phyloP scores from a whole-genome alignment of 2,329 filamentous ascomycete species.

The Colletotrichum abscissum region DNA sequence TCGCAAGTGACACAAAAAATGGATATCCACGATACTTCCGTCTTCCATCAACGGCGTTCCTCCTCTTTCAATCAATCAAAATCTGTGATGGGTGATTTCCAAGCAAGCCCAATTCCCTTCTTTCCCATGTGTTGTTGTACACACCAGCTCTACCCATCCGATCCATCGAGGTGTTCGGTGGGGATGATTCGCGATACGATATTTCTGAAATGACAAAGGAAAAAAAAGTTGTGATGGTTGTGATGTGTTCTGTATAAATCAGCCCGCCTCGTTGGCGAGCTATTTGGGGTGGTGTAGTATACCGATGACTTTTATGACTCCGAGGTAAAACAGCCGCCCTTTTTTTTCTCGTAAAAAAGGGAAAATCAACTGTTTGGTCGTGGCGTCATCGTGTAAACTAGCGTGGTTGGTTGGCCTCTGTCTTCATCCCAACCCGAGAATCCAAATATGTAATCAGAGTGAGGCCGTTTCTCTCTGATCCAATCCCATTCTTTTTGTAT shows the following conservation, averaged over 20 bases:
- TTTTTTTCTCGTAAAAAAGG: not conserved
- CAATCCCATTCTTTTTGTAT: slow-evolving; percentile 31
- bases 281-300: not conserved
- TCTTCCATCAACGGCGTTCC: slow-evolving; percentile 5
- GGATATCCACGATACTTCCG: slow-evolving; percentile 21
- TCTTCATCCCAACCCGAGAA: slow-evolving; percentile 31
- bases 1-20: not conserved
- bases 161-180: not conserved
- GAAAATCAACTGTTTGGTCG: not conserved
- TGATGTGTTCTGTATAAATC: not conserved
- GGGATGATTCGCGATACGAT: not conserved
- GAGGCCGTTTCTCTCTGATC: slow-evolving; percentile 32
- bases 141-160: slow-evolving; percentile 11
- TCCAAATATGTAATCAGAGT: slow-evolving; percentile 19
- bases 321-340: slow-evolving; percentile 13
- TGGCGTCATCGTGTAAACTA: slow-evolving; percentile 20
- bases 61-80: not conserved
- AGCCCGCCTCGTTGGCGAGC: not conserved
- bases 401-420: slow-evolving; percentile 28
- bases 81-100: not conserved
- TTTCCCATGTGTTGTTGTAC: not conserved
- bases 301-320: slow-evolving; percentile 15
- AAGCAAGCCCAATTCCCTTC: not conserved
- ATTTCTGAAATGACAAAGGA: slow-evolving; percentile 31
- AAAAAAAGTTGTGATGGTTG: slow-evolving; percentile 20